Base-by-base conservation (phyloP, 2,329 filamentous ascomycete species). In the Colletotrichum gloeosporioides region DNA sequence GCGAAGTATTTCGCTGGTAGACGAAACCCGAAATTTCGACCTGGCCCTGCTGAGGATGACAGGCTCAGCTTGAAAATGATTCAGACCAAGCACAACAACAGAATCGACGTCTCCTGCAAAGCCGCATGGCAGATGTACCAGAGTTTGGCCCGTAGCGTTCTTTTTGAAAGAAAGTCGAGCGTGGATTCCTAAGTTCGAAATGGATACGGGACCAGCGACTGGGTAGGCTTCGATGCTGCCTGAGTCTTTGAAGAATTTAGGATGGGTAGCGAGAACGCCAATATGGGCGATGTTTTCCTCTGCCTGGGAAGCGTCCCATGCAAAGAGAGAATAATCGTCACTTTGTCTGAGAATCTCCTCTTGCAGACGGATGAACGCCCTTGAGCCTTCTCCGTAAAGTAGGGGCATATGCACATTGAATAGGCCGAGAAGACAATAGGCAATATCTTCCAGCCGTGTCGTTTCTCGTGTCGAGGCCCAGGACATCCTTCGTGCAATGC, bases 401-500 rank as follows among this genome's bases (percentile, higher is more conserved):
- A 80, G 71, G 4, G 80, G 77, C 80, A 83, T 83, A 25, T 79
- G 81, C 22, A 83, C 77, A 29, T 78, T 70, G 55, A 83, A 82
- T n/a, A 83, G 53, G 2, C 82, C 82, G 8, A 82, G 63, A 27
- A 83, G 73, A 25, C 80, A 80, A 36, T 83, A 83, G 1, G 81
- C 81, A 8, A 78, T 63, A 63, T 84, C 81, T 68, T 82, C 78
- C 53, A 44, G 5, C 4, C 79, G 63, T 3, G 76, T 82, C 3
- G 79, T 82, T 65, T 75, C 25, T n/a, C 82, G 73, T 2, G 71
- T 68, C 2, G 81, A 69, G 18, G 80, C 79, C 82, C 81, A 83
- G 7, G 79, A 81, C 82, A 83, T 83, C 61, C 79, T 77, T n/a
- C 72, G 36, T 6, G 82, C 79, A 36, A 82, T 73, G 74, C 79